phyloP scores from a whole-genome alignment of 306 rosid species.

The Purshia tridentata region DNA sequence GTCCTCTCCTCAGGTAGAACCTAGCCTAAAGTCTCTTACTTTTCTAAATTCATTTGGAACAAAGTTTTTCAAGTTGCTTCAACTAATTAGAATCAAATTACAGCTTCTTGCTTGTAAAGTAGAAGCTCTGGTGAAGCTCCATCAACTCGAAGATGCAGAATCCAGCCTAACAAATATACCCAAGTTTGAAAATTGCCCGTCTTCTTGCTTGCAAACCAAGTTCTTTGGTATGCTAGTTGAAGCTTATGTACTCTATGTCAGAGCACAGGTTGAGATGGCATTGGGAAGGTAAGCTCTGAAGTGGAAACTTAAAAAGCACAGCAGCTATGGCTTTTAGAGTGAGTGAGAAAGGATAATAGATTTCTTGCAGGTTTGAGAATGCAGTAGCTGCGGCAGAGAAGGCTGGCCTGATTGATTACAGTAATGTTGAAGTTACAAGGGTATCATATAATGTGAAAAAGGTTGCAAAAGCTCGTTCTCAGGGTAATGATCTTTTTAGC shows the following conservation, averaged over 20 bases:
- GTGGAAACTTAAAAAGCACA: conserved; percentile 6
- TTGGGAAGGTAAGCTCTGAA: conserved; percentile 66
- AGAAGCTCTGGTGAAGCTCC: conserved; percentile 74
- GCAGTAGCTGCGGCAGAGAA: conserved; percentile 65
- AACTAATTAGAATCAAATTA: conserved; percentile 26
- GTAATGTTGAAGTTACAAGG: conserved; percentile 57
- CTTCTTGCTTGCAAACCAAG: conserved; percentile 51
- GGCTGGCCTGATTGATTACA: conserved; percentile 55
- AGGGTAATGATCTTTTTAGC: conserved; percentile 74
- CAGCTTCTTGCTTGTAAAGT: conserved; percentile 82
- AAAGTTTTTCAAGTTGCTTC: conserved; percentile 5
- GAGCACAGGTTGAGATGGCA: conserved; percentile 85
- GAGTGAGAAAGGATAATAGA: conserved; percentile 33
- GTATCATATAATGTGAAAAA: conserved; percentile 58
- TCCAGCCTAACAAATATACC: conserved; percentile 46
- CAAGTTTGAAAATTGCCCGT: conserved; percentile 57
- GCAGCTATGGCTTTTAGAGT: conserved; percentile 11
- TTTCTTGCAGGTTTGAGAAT: conserved; percentile 79
- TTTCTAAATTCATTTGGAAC: conserved; percentile 3
- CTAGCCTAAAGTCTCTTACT: neutral
- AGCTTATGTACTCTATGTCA: conserved; percentile 67
- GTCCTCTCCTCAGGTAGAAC: conserved; percentile 71
- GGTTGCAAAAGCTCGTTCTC: conserved; percentile 75
- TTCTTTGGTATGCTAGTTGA: conserved; percentile 73
- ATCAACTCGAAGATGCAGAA: conserved; percentile 79